These are phyloP conservation scores for Trypanosoma avium DNA, from an alignment of 208 protist genomes.

Conservation along the genomic window DNA sequence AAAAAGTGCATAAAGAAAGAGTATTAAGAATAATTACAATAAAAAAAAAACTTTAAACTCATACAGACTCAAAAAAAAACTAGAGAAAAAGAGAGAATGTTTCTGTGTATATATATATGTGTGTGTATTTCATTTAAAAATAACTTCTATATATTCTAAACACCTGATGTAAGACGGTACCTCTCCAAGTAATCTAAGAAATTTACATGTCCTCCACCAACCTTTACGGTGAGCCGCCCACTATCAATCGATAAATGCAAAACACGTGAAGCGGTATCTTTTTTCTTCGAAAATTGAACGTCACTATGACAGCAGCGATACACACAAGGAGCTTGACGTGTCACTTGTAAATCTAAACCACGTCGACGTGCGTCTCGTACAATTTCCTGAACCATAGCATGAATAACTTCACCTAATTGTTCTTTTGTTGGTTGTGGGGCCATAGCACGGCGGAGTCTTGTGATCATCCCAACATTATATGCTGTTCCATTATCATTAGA, in stretches of 20 bases:
- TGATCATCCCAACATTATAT: conserved; percentile 34
- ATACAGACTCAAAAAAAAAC: neutral
- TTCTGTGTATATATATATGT: conserved; percentile 4
- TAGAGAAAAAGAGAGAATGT: neutral
- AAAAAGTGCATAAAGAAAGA: neutral
- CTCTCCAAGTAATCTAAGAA: conserved; percentile 73
- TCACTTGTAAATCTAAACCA: conserved; percentile 29
- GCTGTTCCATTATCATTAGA: neutral
- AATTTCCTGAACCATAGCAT: conserved; percentile 70
- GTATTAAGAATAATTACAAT: neutral
- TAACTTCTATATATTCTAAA: neutral
- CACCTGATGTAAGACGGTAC: conserved; percentile 8
- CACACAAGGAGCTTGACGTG: conserved; percentile 39
- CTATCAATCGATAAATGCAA: conserved; percentile 69
- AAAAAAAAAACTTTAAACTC: neutral
- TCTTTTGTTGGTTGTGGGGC: conserved; percentile 52
- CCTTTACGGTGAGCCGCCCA: conserved; percentile 45
- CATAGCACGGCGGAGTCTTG: conserved; percentile 58
- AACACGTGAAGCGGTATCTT: conserved; percentile 17
- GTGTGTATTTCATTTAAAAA: neutral
- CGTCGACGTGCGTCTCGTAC: conserved; percentile 23
- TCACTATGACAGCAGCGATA: conserved; percentile 25
- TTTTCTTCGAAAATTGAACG: conserved; percentile 7
- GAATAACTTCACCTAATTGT: conserved; percentile 59
- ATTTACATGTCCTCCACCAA: conserved; percentile 70